Conservation (phyloP, 306 rosid species). For the Spatholobus suberectus region DNA sequence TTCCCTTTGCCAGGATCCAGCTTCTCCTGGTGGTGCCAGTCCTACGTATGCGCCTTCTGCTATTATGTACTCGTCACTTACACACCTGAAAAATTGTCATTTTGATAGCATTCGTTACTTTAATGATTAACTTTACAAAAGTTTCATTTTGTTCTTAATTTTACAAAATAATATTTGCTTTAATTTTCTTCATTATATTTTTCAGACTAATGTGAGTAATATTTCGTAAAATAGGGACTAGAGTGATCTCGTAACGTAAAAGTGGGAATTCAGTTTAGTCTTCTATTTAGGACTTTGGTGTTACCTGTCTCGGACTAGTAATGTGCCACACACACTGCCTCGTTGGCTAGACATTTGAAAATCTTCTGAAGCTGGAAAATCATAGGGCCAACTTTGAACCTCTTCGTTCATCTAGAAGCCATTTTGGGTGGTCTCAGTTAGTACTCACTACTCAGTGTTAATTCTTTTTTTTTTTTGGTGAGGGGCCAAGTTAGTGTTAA, state of each 20-base stretch:
- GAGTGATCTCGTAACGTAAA: no score
- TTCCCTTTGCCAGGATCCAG: slow-evolving; percentile 92
- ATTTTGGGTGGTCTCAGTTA: neutral
- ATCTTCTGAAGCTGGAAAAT: slow-evolving; percentile 79
- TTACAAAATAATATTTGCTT: neutral
- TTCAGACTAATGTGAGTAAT: neutral
- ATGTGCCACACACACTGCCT: slow-evolving; percentile 64
- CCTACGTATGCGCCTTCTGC: slow-evolving; percentile 69
- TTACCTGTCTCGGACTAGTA: slow-evolving; percentile 70
- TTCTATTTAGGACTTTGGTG: neutral
- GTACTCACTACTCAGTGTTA: slow-evolving; percentile 6
- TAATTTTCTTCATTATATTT: neutral
- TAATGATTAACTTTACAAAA: neutral
- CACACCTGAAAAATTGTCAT: slow-evolving; percentile 52
- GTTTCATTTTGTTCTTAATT: neutral
- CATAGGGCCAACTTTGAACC: slow-evolving; percentile 81
- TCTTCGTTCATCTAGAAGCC: slow-evolving; percentile 61
- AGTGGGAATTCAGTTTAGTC: no score
- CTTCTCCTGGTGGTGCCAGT: slow-evolving; percentile 74
- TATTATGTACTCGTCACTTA: slow-evolving; percentile 44
- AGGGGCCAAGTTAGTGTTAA: neutral
- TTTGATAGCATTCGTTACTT: neutral
- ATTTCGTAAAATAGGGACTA: no score
- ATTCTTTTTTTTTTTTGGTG: neutral
- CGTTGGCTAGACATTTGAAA: slow-evolving; percentile 60